Evolutionary conservation across 768 basidiomycete genomes (phyloP).

Genomic region (Rhizopogon vesiculosus): DNA sequence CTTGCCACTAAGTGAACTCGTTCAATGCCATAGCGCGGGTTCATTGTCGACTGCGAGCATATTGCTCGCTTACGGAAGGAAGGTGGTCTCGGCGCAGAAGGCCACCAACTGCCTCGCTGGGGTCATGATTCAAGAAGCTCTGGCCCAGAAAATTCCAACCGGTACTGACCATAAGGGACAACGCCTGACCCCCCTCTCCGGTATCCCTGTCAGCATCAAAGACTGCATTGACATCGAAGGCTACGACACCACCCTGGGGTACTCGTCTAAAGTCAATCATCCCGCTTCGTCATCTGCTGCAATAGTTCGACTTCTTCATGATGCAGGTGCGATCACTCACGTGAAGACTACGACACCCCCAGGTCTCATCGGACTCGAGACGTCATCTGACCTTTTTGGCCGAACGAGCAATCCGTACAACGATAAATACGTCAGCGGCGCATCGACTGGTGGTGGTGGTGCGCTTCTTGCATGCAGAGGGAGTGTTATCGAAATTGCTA

Average conservation of each 20-base stretch:
- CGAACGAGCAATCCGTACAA: conserved; percentile 46
- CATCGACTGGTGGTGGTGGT: conserved; percentile 48
- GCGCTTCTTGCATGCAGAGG: conserved; percentile 45
- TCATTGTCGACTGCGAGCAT: conserved; percentile 25
- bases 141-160: conserved; percentile 3
- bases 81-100: conserved; percentile 32
- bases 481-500: conserved; percentile 39
- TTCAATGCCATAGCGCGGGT: conserved; percentile 24
- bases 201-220: conserved; percentile 47
- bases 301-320: conserved; percentile 34
- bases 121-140: conserved; percentile 33
- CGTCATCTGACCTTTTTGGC: conserved; percentile 40
- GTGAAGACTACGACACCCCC: conserved; percentile 42
- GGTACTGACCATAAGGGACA: conserved; percentile 5
- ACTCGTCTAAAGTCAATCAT: conserved; percentile 31
- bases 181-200: conserved; percentile 22
- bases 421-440: conserved; percentile 35
- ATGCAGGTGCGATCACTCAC: conserved; percentile 38
- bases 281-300: conserved; percentile 31
- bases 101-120: conserved; percentile 49
- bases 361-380: conserved; percentile 36
- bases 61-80: conserved; percentile 37
- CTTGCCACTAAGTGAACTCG: conserved; percentile 33
- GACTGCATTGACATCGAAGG: conserved; percentile 43
- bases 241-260: conserved; percentile 42